phyloP scores from a whole-genome alignment of 331 rosid species.

The Malus hybrid region DNA sequence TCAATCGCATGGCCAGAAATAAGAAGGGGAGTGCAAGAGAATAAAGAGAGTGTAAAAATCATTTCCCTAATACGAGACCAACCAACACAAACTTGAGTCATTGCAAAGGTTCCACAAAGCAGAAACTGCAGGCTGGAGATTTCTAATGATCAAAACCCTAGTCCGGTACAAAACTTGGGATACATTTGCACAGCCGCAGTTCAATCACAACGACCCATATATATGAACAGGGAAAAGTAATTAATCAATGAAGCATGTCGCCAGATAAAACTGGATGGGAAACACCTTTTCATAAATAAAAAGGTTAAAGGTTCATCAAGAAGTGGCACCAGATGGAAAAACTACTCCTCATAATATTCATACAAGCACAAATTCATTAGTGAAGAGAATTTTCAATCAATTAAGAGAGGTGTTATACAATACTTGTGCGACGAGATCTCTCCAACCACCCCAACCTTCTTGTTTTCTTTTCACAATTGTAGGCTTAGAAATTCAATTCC shows the following conservation, averaged over 20 bases:
- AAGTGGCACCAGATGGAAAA: constrained; percentile 20
- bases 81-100: neutral
- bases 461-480: constrained; percentile 4
- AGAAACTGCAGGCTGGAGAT: neutral
- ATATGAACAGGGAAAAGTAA: neutral
- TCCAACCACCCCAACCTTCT: constrained; percentile 27
- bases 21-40: neutral
- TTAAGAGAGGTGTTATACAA: constrained; percentile 20
- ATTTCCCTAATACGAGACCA: neutral
- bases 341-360: constrained; percentile 22
- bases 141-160: neutral
- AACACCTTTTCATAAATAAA: neutral
- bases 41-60: neutral
- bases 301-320: constrained; percentile 1
- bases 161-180: neutral
- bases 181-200: neutral
- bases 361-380: constrained; percentile 31
- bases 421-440: constrained; percentile 17
- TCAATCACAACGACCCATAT: neutral
- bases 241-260: neutral
- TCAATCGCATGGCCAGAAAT: neutral
- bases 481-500: constrained; percentile 44
- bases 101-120: neutral
- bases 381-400: constrained; percentile 3
- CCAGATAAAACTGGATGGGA: neutral